Percentiles rank a stretch among this genome's conserved stretches.
Conservation (phyloP, 73 alveolate genomes). For the Paramecium sexaurelia region DNA sequence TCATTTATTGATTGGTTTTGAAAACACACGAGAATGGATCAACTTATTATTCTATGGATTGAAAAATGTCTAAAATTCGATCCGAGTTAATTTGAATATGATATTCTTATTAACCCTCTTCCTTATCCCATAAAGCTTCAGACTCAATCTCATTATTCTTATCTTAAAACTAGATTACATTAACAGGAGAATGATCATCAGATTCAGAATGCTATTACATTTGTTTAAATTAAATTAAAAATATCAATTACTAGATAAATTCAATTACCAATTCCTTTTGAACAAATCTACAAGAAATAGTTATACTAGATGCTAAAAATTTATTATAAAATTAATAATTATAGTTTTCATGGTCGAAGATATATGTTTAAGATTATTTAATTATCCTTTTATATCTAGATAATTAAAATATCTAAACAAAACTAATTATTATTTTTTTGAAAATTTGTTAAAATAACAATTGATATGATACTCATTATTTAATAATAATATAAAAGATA, state of each 20-base stretch:
- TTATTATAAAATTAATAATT: no score
- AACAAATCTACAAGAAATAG: neutral
- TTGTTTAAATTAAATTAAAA: neutral
- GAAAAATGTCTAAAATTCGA: neutral
- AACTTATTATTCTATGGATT: neutral
- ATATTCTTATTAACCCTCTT: neutral
- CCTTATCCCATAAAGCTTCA: constrained; percentile 15
- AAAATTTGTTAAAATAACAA: neutral
- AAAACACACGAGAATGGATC: neutral
- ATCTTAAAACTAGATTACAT: constrained; percentile 41
- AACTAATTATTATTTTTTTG: neutral
- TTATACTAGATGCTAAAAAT: neutral
- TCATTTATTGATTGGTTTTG: constrained; percentile 6
- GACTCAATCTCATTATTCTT: constrained; percentile 17
- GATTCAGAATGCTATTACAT: neutral
- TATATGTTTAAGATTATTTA: neutral
- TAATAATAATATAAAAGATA: neutral
- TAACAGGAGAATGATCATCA: constrained; percentile 31
- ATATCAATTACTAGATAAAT: neutral
- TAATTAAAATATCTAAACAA: neutral
- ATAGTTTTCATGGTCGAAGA: neutral
- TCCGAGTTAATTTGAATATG: neutral
- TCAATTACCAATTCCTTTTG: neutral
- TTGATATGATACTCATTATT: neutral
- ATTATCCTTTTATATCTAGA: neutral